Base-by-base conservation (phyloP, 116 monocot genomes). In the Phalaenopsis hybrid region DNA sequence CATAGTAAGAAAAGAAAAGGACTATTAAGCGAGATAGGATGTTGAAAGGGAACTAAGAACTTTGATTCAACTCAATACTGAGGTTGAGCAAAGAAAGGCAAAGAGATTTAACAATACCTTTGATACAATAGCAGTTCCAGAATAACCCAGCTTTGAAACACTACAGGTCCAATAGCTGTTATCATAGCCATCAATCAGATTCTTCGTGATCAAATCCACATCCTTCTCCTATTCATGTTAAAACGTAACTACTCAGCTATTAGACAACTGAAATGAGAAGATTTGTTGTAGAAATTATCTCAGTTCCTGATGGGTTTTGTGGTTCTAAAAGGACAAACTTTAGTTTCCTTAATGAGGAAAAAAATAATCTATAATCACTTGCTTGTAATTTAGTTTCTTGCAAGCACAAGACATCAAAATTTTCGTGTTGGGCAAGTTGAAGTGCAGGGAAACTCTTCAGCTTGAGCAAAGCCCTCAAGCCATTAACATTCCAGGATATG, bases 341-440 rank as follows among this genome's bases (percentile, higher is more conserved):
- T 75, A 75, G 8, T 23, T 45, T 45, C 21, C 8, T 75, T 46
- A 46, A 46, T 75, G 46, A 17, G 7, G 18, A 6, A 46, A 46
- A 46, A 45, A 4, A 41, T 31, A 46, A 72, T 70, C 6, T n/a
- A 45, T 28, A 81, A 28, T 16, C 73, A 50, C 78, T 88, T 86
- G 79, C 98, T 93, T 99, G 91, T 45, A 99, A 88, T 89, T 99
- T 99, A 25, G 98, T 99, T 82, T 99, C 98, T 86, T 99, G 98
- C 86, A 99, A 84, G 79, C 98, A 99, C 13, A 99, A 48, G 0
- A 99, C 83, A 84, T 99, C 98, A 86, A 99, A 95, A 82, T 99
- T 87, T 80, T 99, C 95, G 77, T 81, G 91, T 80, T 93, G 83
- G 78, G 89, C 91, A 50, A 97, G 82, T 58, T 96, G 80, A 86